Base-by-base conservation (phyloP, 768 basidiomycete genomes). In the Scleroderma citrinum region DNA sequence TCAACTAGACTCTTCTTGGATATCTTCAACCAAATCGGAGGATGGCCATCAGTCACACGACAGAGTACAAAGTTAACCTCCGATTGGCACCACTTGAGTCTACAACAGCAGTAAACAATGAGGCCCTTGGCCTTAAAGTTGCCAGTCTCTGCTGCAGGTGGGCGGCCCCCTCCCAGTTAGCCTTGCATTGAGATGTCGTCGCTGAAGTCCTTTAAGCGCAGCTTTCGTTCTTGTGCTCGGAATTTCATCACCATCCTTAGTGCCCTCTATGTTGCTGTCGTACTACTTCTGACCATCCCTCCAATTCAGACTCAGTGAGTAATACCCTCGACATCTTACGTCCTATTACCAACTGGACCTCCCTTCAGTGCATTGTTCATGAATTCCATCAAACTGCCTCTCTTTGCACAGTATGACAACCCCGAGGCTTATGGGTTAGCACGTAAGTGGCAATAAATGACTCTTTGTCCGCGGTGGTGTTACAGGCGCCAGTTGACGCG, bases 351-450 rank as follows among this genome's bases (percentile, higher is more conserved):
- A 32, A 35, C n/a, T n/a, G n/a, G n/a, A 42, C 21, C 44, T 52
- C 46, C 31, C 47, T 69, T 12, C 46, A 65, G 82, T 38, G 50
- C 72, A 7, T 46, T 83, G 36, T 95, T 84, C 64, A 67, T 90
- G 54, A 82, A 96, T 59, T 74, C 75, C 13, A 41, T 92, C 40
- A 77, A 68, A 49, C 54, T 83, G 20, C 91, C 92, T 5, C 70
- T 77, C 48, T 76, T 73, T 50, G 78, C 83, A 0, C 71, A 82
- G 26, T 92, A 78, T 56, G 73, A 80, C 47, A 57, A 68, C 7
- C 93, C 93, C 1, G 88, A 90, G 62, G 76, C 67, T 54, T 90
- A 90, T 61, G 87, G 89, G 1, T 71, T 95, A 47, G 83, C 92
- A 24, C 90, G 89, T 92, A 63, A 56, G 80, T 69, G 31, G 44